phyloP scores from a whole-genome alignment of 768 basidiomycete species.

The Phylloporus sp. region DNA sequence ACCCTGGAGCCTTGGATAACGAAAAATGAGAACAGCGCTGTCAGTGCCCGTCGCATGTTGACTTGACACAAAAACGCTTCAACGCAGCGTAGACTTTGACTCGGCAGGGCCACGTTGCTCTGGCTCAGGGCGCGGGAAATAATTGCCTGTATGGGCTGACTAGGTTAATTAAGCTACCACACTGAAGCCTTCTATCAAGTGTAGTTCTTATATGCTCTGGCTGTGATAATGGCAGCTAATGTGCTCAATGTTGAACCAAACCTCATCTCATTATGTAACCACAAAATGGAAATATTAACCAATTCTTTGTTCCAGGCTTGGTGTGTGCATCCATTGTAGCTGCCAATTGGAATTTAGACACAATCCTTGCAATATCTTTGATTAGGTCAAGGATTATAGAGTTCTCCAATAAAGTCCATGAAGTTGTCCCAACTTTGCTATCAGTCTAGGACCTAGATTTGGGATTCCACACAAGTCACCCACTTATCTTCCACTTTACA shows the following conservation, averaged over 20 bases:
- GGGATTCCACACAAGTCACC: background rate
- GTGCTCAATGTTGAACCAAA: no score
- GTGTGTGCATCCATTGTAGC: background rate
- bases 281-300: background rate
- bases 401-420: background rate
- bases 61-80: conserved; percentile 4
- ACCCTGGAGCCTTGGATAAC: conserved; percentile 3
- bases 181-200: no score
- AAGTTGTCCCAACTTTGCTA: background rate
- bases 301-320: background rate
- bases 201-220: no score
- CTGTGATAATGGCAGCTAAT: no score
- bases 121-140: conserved; percentile 14
- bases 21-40: conserved; percentile 11
- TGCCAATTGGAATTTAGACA: background rate
- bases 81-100: background rate
- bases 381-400: background rate
- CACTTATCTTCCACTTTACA: no score
- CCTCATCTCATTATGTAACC: background rate
- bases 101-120: background rate
- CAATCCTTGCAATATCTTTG: background rate
- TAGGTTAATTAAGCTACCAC: no score
- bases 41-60: conserved; percentile 24
- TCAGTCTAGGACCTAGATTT: no score
- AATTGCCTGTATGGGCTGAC: background rate